Evolutionary conservation across 192 early-diverging fungal species (phyloP), one percentile per base, ranked within the genome.

Genomic region (Funneliformis geosporum): DNA sequence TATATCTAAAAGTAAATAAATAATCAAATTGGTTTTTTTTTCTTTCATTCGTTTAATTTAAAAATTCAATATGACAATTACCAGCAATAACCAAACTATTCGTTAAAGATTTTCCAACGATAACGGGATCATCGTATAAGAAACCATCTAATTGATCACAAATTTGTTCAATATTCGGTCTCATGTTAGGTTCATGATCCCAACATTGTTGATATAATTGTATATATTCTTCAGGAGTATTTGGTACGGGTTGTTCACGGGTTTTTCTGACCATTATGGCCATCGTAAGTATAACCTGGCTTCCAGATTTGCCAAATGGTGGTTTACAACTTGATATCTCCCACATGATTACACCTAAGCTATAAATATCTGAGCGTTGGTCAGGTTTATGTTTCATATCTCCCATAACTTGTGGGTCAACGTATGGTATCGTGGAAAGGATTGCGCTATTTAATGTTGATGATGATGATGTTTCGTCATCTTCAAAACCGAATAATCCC

Each of bases 161-260:
- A 27, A 79, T 46, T 55, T 79, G 39, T n/a, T 79, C 78, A 75
- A 72, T 60, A 14, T 42, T 74, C 1, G 70, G 73, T 33, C 78
- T 33, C 42, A 60, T 33, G 2, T 76, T n/a, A 14, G 78, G 40
- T 38, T 79, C 78, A 42, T 50, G 43, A 40, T 79, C 18, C 78
- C 78, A 79, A 28, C 78, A 79, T 25, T 79, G 27, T 39, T 72
- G 33, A 59, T 76, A 76, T 46, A 79, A 60, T 23, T 79, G 38
- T n/a, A 59, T 23, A 44, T 79, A 79, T 25, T 68, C 78, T 79
- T 76, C 71, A 25, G 78, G 70, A 16, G 73, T 75, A 14, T 27
- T 62, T 43, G 73, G 78, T 16, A 38, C 27, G n/a, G 42, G 28
- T 8, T 42, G 33, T 50, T 79, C 70, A 18, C 78, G 65, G 8